Evolutionary conservation across 2,329 filamentous ascomycete species (phyloP).

Genomic region (Aureobasidium sp.): DNA sequence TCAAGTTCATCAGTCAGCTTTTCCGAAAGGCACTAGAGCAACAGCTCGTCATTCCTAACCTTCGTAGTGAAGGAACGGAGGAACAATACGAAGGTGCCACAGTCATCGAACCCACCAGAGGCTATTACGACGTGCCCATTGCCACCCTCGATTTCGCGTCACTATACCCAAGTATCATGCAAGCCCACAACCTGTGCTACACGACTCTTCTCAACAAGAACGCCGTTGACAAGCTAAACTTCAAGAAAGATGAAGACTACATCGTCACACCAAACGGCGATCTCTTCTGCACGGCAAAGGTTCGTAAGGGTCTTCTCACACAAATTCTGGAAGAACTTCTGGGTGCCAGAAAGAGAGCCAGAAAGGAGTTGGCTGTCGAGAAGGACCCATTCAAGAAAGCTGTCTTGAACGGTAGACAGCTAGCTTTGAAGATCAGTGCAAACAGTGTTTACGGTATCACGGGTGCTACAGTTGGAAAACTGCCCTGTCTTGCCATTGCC

Average conservation of each 20-base stretch:
- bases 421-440: constrained; percentile 91
- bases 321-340: constrained; percentile 95
- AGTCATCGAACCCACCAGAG: constrained; percentile 88
- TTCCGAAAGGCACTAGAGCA: constrained; percentile 93
- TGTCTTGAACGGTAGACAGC: constrained; percentile 90
- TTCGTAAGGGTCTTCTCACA: constrained; percentile 82
- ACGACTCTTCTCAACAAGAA: constrained; percentile 80
- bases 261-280: constrained; percentile 94
- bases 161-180: constrained; percentile 96
- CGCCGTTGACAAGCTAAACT: constrained; percentile 62
- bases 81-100: constrained; percentile 97
- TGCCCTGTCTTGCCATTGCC: constrained; percentile 89
- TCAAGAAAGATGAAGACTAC: constrained; percentile 89
- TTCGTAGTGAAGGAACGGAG: constrained; percentile 58
- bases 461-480: constrained; percentile 88
- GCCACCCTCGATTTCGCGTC: constrained; percentile 98
- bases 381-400: constrained; percentile 97
- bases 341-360: constrained; percentile 86
- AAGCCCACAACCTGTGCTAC: constrained; percentile 97
- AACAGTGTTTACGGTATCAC: constrained; percentile 98
- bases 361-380: constrained; percentile 78
- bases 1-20: constrained; percentile 95
- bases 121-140: constrained; percentile 90
- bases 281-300: constrained; percentile 78
- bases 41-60: constrained; percentile 86